Conservation (phyloP, 208 protist genomes). For the Naegleria fowleri region DNA sequence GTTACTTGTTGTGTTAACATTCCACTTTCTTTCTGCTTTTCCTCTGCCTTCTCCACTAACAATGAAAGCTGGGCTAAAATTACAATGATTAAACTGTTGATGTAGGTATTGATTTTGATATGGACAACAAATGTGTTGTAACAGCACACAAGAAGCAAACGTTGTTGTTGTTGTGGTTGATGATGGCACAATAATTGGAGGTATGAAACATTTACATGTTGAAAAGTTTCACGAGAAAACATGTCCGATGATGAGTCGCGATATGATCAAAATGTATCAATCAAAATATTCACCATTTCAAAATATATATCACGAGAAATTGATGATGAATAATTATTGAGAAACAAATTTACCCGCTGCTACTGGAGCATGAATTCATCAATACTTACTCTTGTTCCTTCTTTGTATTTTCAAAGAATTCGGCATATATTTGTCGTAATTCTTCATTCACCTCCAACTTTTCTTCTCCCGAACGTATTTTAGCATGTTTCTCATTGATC, state of each 20-base stretch:
- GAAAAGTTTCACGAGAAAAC: too few species aligned
- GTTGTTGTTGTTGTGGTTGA: too few species aligned
- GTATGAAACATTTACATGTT: too few species aligned
- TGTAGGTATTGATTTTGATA: too few species aligned
- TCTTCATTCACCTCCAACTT: constrained; percentile 2
- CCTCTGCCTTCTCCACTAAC: background rate
- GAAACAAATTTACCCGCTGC: too few species aligned
- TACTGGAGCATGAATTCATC: too few species aligned
- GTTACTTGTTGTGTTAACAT: background rate
- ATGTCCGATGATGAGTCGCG: too few species aligned
- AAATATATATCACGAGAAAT: too few species aligned
- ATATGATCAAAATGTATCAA: too few species aligned
- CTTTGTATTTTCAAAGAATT: background rate
- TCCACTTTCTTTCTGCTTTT: background rate
- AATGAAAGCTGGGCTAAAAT: background rate
- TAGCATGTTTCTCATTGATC: background rate
- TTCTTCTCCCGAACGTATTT: background rate
- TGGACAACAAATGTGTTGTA: background rate
- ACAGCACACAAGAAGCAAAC: too few species aligned
- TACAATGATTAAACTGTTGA: background rate
- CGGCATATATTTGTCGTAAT: background rate
- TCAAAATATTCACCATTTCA: too few species aligned
- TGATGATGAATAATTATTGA: too few species aligned
- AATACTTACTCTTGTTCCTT: constrained; percentile 25
- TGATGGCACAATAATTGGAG: background rate